Conservation (phyloP, 257 asterid genomes). For the Penstemon newberryi region DNA sequence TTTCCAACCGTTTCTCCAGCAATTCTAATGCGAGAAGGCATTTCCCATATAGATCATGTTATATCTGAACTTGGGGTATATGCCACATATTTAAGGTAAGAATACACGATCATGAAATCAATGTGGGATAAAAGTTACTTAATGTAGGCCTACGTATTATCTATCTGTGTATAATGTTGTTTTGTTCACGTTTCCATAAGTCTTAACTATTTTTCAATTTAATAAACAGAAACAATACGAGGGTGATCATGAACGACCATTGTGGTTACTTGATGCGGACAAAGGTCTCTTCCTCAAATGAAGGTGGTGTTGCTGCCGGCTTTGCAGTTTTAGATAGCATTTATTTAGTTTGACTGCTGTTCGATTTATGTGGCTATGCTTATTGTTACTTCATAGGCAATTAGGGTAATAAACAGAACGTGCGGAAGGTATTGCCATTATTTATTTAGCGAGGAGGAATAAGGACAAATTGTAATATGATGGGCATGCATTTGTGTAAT, state of each 20-base stretch:
- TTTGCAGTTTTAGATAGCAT: slow-evolving; percentile 91
- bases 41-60: slow-evolving; percentile 62
- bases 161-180: neutral
- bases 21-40: slow-evolving; percentile 73
- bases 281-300: slow-evolving; percentile 90
- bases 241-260: slow-evolving; percentile 56
- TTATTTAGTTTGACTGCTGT: slow-evolving; percentile 58
- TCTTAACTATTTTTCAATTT: neutral
- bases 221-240: slow-evolving; percentile 52
- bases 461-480: too few relatives aligned
- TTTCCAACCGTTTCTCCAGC: slow-evolving; percentile 77
- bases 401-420: too few relatives aligned
- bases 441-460: too few relatives aligned
- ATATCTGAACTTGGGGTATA: slow-evolving; percentile 90
- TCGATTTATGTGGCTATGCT: too few relatives aligned
- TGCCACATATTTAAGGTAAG: slow-evolving; percentile 78
- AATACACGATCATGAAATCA: too few relatives aligned
- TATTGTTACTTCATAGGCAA: too few relatives aligned
- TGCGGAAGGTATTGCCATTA: too few relatives aligned
- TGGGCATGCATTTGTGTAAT: too few relatives aligned
- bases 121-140: too few relatives aligned
- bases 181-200: neutral
- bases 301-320: slow-evolving; percentile 98
- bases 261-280: slow-evolving; percentile 92
- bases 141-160: neutral